phyloP scores from a whole-genome alignment of 441 rosid species.

The Corymbia calophylla region DNA sequence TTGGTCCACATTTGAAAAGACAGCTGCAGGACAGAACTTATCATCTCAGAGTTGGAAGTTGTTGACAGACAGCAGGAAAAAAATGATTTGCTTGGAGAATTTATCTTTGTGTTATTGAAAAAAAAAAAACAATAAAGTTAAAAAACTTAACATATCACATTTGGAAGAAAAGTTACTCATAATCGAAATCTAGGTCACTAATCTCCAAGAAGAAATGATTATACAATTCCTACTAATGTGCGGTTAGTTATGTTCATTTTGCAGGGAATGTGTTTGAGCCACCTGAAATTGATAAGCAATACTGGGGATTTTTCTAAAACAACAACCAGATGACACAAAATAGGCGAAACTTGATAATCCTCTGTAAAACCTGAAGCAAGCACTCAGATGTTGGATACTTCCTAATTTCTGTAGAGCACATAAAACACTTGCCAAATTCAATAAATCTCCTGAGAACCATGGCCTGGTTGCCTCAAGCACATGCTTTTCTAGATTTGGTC shows the following conservation, averaged over 20 bases:
- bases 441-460: neutral
- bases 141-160: neutral
- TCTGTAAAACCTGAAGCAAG: neutral
- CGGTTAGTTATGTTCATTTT: neutral
- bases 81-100: neutral
- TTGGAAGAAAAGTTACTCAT: neutral
- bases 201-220: neutral
- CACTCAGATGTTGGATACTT: neutral
- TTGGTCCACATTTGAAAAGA: slow-evolving; percentile 79
- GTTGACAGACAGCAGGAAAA: neutral
- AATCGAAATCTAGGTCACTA: neutral
- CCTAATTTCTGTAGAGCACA: neutral
- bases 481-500: neutral
- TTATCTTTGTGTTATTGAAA: neutral
- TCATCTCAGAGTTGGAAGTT: neutral
- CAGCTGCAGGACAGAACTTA: slow-evolving; percentile 31
- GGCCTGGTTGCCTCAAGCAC: neutral
- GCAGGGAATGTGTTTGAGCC: neutral
- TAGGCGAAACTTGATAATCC: neutral
- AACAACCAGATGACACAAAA: neutral
- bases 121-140: neutral
- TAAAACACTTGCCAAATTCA: neutral
- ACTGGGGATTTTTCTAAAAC: neutral
- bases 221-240: neutral
- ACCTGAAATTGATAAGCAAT: neutral